These are phyloP conservation scores for Gymnopilus junonius DNA, from an alignment of 768 basidiomycete genomes.

Conservation along the genomic window DNA sequence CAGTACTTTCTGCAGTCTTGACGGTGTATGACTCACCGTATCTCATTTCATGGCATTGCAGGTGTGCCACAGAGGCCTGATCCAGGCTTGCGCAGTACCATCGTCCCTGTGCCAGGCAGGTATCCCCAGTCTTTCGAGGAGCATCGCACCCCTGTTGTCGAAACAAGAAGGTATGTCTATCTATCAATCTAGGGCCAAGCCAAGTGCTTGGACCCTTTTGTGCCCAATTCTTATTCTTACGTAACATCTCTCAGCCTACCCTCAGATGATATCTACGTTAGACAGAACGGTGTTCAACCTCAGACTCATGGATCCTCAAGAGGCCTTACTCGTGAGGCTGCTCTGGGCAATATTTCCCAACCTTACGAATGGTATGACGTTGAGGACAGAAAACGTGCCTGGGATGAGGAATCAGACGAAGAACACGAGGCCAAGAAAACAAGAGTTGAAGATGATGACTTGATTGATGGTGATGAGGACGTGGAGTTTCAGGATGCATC, in stretches of 20 bases:
- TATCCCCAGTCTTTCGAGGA: conserved; percentile 17
- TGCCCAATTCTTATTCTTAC: conserved; percentile 13
- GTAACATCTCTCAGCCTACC: conserved; percentile 11
- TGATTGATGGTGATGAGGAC: conserved; percentile 53
- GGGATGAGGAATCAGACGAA: conserved; percentile 47
- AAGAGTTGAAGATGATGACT: conserved; percentile 53
- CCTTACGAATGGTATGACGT: conserved; percentile 12
- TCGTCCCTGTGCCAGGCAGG: conserved; percentile 23
- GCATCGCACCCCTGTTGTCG: conserved; percentile 6
- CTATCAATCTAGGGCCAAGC: neutral
- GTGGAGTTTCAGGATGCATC: conserved; percentile 39
- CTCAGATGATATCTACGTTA: neutral
- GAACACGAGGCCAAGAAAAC: conserved; percentile 54
- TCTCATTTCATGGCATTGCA: conserved; percentile 1
- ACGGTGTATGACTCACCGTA: neutral
- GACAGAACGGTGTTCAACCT: conserved; percentile 1
- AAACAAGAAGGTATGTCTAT: conserved; percentile 5
- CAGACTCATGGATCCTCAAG: conserved; percentile 5
- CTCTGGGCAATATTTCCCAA: conserved; percentile 15
- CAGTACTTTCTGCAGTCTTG: neutral
- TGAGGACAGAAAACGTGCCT: conserved; percentile 42
- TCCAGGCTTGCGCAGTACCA: conserved; percentile 5
- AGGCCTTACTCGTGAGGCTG: conserved; percentile 19
- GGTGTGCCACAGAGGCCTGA: conserved; percentile 12
- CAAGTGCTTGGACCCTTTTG: neutral